Conservation (phyloP, 495 filamentous ascomycete genomes). For the Pyrenula aspistea region DNA sequence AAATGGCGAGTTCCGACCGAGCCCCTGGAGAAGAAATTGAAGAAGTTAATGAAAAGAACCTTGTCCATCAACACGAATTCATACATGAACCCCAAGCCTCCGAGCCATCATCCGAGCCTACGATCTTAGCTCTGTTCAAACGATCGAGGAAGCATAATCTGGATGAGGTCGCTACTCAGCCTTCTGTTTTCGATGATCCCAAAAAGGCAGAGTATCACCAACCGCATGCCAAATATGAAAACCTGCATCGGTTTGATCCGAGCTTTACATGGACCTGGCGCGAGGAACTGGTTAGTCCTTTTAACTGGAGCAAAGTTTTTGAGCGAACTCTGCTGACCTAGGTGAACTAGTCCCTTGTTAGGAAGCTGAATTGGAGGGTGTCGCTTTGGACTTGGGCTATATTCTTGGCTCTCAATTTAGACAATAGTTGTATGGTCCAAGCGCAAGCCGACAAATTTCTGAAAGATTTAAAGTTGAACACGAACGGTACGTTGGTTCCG, state of each 20-base stretch:
- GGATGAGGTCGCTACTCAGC: conserved; percentile 41
- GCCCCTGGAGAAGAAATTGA: neutral
- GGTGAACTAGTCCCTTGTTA: neutral
- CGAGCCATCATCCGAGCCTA: neutral
- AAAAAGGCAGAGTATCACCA: conserved; percentile 27
- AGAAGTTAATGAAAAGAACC: neutral
- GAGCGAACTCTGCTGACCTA: neutral
- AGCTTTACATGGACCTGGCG: conserved; percentile 29
- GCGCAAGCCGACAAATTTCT: conserved; percentile 50
- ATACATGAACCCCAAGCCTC: neutral
- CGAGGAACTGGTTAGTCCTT: conserved; percentile 20
- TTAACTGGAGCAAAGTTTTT: neutral
- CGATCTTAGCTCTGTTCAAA: conserved; percentile 4
- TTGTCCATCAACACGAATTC: neutral
- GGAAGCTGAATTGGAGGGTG: conserved; percentile 18
- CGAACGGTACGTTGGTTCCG: conserved; percentile 42
- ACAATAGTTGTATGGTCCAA: conserved; percentile 50
- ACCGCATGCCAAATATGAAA: conserved; percentile 29
- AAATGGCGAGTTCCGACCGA: neutral
- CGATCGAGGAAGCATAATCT: conserved; percentile 17
- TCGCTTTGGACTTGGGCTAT: conserved; percentile 36
- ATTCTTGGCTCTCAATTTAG: conserved; percentile 57
- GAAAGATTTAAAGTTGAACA: conserved; percentile 26
- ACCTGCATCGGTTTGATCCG: conserved; percentile 27
- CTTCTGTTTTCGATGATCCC: conserved; percentile 34